Conservation (phyloP, 148 eudicot species). For the Polygonum maritimum region DNA sequence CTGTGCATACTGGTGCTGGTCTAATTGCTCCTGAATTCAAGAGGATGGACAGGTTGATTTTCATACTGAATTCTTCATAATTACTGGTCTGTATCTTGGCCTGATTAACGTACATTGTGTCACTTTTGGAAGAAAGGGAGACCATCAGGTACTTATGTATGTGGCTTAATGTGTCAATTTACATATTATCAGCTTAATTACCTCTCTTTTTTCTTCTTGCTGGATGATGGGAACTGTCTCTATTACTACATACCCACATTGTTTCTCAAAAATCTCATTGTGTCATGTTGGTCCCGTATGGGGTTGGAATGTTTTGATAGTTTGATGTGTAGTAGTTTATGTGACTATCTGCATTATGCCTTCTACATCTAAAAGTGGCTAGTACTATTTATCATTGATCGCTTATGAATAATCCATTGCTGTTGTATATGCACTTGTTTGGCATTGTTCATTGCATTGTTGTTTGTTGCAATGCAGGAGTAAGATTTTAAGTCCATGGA, state of each 20-base stretch:
- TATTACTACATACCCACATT: not conserved
- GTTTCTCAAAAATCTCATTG: not conserved
- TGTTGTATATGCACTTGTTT: not conserved
- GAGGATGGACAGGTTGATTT: slow-evolving; percentile 57
- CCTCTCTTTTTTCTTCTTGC: not conserved
- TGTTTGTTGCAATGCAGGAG: slow-evolving; percentile 46
- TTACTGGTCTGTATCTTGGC: not conserved
- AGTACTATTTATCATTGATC: too few relatives aligned
- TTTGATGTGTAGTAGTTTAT: not conserved
- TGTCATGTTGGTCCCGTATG: not conserved
- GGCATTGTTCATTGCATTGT: not conserved
- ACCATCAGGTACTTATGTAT: slow-evolving; percentile 38
- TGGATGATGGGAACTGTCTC: not conserved
- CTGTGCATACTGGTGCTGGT: slow-evolving; percentile 96
- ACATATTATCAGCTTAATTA: not conserved
- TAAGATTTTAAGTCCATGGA: slow-evolving; percentile 83
- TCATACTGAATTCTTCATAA: too few relatives aligned
- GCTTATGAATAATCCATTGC: too few relatives aligned
- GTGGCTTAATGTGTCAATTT: slow-evolving; percentile 1
- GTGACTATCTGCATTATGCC: not conserved
- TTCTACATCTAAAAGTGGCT: not conserved
- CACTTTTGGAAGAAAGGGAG: slow-evolving; percentile 62
- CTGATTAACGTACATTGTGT: slow-evolving; percentile 41
- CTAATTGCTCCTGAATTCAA: slow-evolving; percentile 91
- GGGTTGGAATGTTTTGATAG: not conserved